phyloP scores from a whole-genome alignment of 2,329 filamentous ascomycete genomes.

The Alternaria sp. region DNA sequence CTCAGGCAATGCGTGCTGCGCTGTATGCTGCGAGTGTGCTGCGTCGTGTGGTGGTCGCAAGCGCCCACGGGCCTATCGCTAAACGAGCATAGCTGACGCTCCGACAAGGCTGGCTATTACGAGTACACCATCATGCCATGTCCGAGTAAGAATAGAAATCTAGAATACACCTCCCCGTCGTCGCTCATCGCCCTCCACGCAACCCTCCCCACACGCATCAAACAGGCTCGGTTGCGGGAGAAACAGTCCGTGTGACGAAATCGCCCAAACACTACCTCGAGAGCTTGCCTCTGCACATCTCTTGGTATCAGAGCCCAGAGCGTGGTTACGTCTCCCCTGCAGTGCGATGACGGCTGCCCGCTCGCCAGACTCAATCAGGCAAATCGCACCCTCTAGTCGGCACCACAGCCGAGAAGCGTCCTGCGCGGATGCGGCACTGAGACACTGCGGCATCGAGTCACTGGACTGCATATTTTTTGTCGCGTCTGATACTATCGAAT shows the following conservation, averaged over 20 bases:
- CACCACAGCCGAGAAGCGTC: constrained; percentile 7
- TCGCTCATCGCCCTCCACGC: not conserved
- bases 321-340: constrained; percentile 5
- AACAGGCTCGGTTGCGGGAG: constrained; percentile 7
- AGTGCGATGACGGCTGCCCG: constrained; percentile 7
- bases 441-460: not conserved
- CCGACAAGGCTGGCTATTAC: constrained; percentile 3
- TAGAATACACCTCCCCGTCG: not conserved
- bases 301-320: not conserved
- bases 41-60: constrained; percentile 7
- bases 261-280: not conserved
- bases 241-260: constrained; percentile 11
- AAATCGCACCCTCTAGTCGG: constrained; percentile 1
- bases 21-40: constrained; percentile 1
- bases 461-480: not conserved
- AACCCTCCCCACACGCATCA: not conserved
- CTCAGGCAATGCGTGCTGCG: constrained; percentile 15
- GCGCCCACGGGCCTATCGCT: constrained; percentile 14
- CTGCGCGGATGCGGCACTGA: not conserved
- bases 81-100: constrained; percentile 12
- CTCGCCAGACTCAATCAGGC: constrained; percentile 5
- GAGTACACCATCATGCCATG: constrained; percentile 20
- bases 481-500: not conserved
- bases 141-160: constrained; percentile 11
- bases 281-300: not conserved